Evolutionary conservation across 2,329 filamentous ascomycete species (phyloP).

Genomic region (Fusarium pseudoanthophilum): DNA sequence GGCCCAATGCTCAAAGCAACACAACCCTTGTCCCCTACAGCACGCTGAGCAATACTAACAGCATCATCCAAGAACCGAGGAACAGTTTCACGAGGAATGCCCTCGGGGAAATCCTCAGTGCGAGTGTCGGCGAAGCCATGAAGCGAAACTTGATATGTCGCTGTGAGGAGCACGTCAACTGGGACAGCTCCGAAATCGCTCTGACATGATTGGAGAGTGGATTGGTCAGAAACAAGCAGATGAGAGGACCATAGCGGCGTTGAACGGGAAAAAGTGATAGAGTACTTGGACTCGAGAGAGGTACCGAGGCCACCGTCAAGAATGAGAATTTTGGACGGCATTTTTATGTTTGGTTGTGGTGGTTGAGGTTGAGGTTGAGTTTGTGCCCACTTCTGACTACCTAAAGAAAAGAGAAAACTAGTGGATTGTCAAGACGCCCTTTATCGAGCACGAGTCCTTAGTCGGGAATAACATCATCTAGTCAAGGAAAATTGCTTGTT

Average conservation of each 20-base stretch:
- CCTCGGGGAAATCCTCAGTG: slow-evolving; percentile 54
- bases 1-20: slow-evolving; percentile 72
- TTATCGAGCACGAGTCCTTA: slow-evolving; percentile 1
- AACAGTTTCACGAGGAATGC: slow-evolving; percentile 55
- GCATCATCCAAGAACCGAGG: slow-evolving; percentile 56
- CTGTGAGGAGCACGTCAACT: slow-evolving; percentile 72
- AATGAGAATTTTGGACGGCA: slow-evolving; percentile 55
- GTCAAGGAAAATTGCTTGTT: neutral
- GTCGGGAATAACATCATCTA: slow-evolving; percentile 6
- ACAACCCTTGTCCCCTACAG: slow-evolving; percentile 42
- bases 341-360: slow-evolving; percentile 19
- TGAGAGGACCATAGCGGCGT: slow-evolving; percentile 76
- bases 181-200: slow-evolving; percentile 65
- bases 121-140: slow-evolving; percentile 65
- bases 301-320: slow-evolving; percentile 77
- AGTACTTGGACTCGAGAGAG: slow-evolving; percentile 68
- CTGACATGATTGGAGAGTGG: slow-evolving; percentile 66
- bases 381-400: slow-evolving; percentile 16
- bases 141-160: slow-evolving; percentile 73
- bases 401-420: slow-evolving; percentile 25
- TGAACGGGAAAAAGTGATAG: slow-evolving; percentile 60
- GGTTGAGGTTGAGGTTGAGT: neutral
- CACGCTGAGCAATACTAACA: slow-evolving; percentile 55
- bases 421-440: slow-evolving; percentile 25
- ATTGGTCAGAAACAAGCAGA: slow-evolving; percentile 65